phyloP scores from a whole-genome alignment of 2,329 filamentous ascomycete species.

The Camillea tinctor region DNA sequence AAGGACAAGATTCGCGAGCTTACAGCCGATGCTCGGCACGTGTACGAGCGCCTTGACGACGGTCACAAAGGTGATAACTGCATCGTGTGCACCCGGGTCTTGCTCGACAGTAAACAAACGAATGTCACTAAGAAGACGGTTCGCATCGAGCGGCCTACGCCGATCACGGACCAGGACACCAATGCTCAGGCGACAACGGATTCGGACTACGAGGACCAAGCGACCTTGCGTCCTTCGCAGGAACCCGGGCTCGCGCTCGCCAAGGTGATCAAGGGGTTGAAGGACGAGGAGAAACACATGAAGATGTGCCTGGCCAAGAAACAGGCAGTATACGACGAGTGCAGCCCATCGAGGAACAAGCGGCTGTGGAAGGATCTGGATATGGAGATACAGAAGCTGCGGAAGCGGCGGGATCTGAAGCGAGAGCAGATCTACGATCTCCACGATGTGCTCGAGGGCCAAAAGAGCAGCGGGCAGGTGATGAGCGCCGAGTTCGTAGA shows the following conservation, averaged over 20 bases:
- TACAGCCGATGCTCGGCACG: constrained; percentile 50
- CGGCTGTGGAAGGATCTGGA: constrained; percentile 62
- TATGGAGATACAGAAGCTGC: constrained; percentile 58
- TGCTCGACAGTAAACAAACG: constrained; percentile 34
- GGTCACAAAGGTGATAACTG: constrained; percentile 57
- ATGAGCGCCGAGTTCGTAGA: constrained; percentile 64
- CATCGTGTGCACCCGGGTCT: constrained; percentile 56
- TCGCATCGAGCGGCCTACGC: constrained; percentile 61
- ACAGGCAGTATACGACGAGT: constrained; percentile 61
- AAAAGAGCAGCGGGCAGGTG: constrained; percentile 63
- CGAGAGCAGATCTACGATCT: constrained; percentile 78
- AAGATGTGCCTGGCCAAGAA: constrained; percentile 65
- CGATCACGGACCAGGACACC: constrained; percentile 61
- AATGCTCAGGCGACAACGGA: constrained; percentile 32
- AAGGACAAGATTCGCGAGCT: constrained; percentile 40
- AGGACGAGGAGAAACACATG: constrained; percentile 77
- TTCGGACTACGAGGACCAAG: constrained; percentile 48
- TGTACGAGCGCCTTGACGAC: constrained; percentile 47
- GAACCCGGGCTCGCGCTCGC: constrained; percentile 71
- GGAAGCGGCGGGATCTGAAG: constrained; percentile 68
- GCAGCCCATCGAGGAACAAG: constrained; percentile 65
- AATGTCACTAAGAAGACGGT: constrained; percentile 56
- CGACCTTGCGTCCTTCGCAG: constrained; percentile 65
- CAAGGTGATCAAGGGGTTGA: constrained; percentile 76
- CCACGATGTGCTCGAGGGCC: constrained; percentile 80